Evolutionary conservation across 2,329 filamentous ascomycete species (phyloP), one percentile per base, ranked within the genome.

Genomic region (Aspergillus tubingensis): DNA sequence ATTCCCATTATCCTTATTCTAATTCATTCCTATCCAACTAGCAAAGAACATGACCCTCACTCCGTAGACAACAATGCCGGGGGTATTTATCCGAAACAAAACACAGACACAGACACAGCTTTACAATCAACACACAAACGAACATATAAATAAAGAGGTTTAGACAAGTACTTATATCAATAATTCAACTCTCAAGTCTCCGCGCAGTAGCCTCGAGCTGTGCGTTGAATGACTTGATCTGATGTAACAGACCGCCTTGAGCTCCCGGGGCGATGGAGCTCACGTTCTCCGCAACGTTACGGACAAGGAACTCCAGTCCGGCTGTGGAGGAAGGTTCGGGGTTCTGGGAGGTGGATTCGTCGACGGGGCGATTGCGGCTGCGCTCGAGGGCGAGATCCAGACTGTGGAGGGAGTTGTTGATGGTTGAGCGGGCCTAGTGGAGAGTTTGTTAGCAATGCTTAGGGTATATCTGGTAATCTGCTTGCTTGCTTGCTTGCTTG

Each of bases 251-350:
- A 17, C 79, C 79, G 5, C 78, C 78, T 13, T 76, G 70, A 13
- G 72, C 68, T 21, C 75, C 74, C 21, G 74, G 73, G 8, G 73
- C 76, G 1, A 62, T 66, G 39, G 72, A 74, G 65, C 79, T 80
- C 27, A 80, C 77, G 41, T 75, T 70, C 49, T 75, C 71, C 19
- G 76, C 76, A 13, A 80, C 72, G 15, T 67, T 76, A 50, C 78
- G 78, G 39, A 81, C 71, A 56, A 77, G 70, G 59, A 77, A 79
- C 58, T 81, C 79, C 7, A 80, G 67, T 11, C 77, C 76, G 2
- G 69, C 70, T 36, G 74, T 67, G 21, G 71, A 68, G 47, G 69
- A 57, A 1, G 59, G 36, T 25, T 63, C 51, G 13, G 54, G 64
- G 58, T 32, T 61, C 8, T 66, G 54, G 6, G 66, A 50, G n/a